Percentiles rank a stretch among this genome's conserved stretches.
phyloP scores from a whole-genome alignment of 805 yeast genomes.

The Vanderwaltozyma yarrowii region DNA sequence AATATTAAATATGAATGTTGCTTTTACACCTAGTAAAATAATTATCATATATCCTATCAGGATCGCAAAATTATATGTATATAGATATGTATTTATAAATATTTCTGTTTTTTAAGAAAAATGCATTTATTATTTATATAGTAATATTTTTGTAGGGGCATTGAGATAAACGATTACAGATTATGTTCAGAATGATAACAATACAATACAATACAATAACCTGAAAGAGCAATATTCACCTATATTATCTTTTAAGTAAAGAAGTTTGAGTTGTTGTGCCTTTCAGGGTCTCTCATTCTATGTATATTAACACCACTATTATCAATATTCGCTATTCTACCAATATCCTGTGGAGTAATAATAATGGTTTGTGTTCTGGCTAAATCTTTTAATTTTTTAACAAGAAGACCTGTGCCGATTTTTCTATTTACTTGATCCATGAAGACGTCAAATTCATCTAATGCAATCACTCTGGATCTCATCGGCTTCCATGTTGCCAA shows the following conservation, averaged over 20 bases:
- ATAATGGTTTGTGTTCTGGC: constrained; percentile 77
- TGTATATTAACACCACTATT: constrained; percentile 54
- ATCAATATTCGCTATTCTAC: constrained; percentile 49
- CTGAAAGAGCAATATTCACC: too few species aligned
- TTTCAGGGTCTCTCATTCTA: constrained; percentile 39
- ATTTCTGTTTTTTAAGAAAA: too few species aligned
- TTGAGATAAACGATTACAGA: too few species aligned
- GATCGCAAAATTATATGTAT: too few species aligned
- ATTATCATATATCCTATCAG: not conserved
- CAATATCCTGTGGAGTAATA: constrained; percentile 89
- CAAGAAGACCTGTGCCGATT: constrained; percentile 63
- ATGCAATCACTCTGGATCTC: constrained; percentile 77
- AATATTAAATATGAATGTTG: not conserved
- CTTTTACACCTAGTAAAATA: not conserved
- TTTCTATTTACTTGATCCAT: constrained; percentile 92
- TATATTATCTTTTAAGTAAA: constrained; percentile 1
- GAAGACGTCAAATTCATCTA: constrained; percentile 95
- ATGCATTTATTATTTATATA: too few species aligned
- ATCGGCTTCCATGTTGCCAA: constrained; percentile 89
- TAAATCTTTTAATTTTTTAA: constrained; percentile 49
- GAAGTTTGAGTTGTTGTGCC: constrained; percentile 22
- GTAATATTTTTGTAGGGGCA: too few species aligned
- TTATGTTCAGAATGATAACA: too few species aligned
- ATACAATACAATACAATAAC: too few species aligned
- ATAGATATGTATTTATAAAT: too few species aligned